phyloP scores from a whole-genome alignment of 768 basidiomycete species.

The Lactarius hengduanensis region DNA sequence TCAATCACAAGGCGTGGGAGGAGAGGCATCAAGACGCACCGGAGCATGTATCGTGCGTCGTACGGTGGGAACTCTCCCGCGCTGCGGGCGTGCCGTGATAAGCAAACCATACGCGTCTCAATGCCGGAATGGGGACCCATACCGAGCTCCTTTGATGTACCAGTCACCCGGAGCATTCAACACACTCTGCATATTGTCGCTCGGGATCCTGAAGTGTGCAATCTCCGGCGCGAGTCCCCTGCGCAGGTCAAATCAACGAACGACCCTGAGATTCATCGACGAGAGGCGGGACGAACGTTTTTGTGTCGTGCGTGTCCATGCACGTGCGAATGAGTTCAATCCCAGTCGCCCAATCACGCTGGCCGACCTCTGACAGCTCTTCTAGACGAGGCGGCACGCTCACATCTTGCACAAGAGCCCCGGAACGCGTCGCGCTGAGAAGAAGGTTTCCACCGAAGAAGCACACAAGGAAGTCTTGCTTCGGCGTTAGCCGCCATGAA shows the following conservation, averaged over 20 bases:
- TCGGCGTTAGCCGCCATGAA: constrained; percentile 72
- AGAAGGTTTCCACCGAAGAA: constrained; percentile 92
- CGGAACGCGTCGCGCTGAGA: constrained; percentile 77
- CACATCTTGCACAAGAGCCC: constrained; percentile 50
- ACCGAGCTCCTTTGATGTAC: constrained; percentile 88
- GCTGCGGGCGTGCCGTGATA: constrained; percentile 18
- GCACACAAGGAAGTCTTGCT: constrained; percentile 96
- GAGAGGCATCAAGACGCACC: constrained; percentile 41
- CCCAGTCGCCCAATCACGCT: constrained; percentile 81
- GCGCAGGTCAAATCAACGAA: background rate
- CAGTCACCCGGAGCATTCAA: constrained; percentile 61
- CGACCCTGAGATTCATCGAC: background rate
- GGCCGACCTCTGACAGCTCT: constrained; percentile 59
- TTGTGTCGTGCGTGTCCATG: constrained; percentile 79
- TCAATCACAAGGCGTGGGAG: background rate
- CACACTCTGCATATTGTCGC: constrained; percentile 50
- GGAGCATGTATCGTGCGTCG: constrained; percentile 91
- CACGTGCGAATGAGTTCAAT: constrained; percentile 84
- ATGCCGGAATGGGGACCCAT: constrained; percentile 29
- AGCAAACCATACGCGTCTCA: background rate
- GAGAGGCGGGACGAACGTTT: constrained; percentile 54
- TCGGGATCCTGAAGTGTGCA: constrained; percentile 73
- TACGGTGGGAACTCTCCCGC: constrained; percentile 44
- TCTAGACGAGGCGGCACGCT: constrained; percentile 66
- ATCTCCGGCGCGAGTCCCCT: constrained; percentile 90